These are phyloP conservation scores for Teunomyces pallodes DNA, from an alignment of 805 yeast genomes.

Conservation along the genomic window DNA sequence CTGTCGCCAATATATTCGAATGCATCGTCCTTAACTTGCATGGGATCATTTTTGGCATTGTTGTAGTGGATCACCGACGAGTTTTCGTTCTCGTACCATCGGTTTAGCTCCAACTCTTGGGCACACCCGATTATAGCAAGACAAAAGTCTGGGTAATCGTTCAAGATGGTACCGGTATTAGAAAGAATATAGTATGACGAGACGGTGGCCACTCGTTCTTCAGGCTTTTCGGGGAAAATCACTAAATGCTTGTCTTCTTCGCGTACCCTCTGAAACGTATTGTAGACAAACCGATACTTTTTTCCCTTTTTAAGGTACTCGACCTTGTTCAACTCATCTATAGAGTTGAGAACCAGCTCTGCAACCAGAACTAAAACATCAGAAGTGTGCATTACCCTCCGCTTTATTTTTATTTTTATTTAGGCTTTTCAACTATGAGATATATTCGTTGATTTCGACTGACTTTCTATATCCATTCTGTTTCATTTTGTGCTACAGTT, in stretches of 20 bases:
- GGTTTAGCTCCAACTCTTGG: constrained; percentile 44
- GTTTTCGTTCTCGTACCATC: constrained; percentile 49
- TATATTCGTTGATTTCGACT: neutral
- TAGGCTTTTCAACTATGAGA: no score
- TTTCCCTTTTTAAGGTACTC: constrained; percentile 46
- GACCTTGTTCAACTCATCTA: constrained; percentile 31
- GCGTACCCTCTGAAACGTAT: constrained; percentile 46
- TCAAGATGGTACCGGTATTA: constrained; percentile 36
- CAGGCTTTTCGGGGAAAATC: constrained; percentile 29
- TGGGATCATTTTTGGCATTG: constrained; percentile 32
- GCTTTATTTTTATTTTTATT: neutral
- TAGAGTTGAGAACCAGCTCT: constrained; percentile 34
- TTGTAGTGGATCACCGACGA: constrained; percentile 38
- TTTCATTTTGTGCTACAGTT: no score
- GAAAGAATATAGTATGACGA: constrained; percentile 45
- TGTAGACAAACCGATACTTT: constrained; percentile 47
- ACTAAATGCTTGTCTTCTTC: constrained; percentile 50
- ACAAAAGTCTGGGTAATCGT: constrained; percentile 40
- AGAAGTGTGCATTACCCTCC: constrained; percentile 11
- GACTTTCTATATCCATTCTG: no score
- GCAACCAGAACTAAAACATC: constrained; percentile 37
- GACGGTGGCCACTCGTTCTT: constrained; percentile 33
- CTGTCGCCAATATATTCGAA: constrained; percentile 25
- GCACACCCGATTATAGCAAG: constrained; percentile 50
- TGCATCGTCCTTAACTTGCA: constrained; percentile 28